Evolutionary conservation across 305 asterid species (phyloP).

Genomic region (Fraxinus greggii): DNA sequence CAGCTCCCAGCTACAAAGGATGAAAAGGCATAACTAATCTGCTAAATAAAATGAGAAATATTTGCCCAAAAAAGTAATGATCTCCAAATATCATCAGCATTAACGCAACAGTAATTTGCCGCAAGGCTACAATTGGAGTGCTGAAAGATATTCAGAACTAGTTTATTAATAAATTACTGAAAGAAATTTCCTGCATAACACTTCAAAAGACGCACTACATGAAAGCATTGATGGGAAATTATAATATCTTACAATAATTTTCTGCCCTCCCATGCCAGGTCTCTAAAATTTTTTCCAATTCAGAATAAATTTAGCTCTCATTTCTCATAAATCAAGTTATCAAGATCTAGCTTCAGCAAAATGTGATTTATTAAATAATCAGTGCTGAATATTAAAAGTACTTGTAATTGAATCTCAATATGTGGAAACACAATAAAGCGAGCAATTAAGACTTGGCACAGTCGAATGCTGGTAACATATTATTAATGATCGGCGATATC

Average conservation of each 20-base stretch:
- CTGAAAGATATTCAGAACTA: neutral
- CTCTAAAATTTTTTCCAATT: neutral
- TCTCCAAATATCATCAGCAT: slow-evolving; percentile 20
- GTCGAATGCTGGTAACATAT: neutral
- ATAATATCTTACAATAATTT: neutral
- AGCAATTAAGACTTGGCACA: neutral
- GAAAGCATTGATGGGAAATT: neutral
- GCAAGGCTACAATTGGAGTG: neutral
- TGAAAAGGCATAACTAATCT: slow-evolving; percentile 3
- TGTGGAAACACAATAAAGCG: neutral
- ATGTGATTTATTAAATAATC: neutral
- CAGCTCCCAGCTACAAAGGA: slow-evolving; percentile 18
- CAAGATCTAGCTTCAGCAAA: neutral
- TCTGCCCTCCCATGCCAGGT: neutral
- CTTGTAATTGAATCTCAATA: neutral
- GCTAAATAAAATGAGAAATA: neutral
- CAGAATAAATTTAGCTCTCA: neutral
- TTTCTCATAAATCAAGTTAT: neutral
- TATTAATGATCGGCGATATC: neutral
- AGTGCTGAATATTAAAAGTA: neutral
- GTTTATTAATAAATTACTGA: neutral
- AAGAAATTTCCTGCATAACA: neutral
- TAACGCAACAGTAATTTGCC: neutral
- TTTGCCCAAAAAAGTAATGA: slow-evolving; percentile 5
- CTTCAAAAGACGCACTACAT: neutral